Evolutionary conservation across 768 basidiomycete genomes (phyloP).

Genomic region (Suillus ampliporus): DNA sequence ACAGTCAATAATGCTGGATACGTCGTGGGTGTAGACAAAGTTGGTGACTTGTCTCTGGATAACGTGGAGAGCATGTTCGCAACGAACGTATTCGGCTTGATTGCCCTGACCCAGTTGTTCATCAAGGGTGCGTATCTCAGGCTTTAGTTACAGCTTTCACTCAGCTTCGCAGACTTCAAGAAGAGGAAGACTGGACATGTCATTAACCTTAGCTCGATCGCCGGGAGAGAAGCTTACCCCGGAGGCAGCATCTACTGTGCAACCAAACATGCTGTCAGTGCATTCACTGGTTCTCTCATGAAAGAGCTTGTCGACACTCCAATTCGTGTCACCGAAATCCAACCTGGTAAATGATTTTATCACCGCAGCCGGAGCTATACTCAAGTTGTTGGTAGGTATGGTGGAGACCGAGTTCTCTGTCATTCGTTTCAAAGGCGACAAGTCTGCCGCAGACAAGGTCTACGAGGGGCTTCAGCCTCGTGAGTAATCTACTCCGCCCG

Average conservation of each 20-base stretch:
- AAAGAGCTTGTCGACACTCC: slow-evolving; percentile 91
- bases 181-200: slow-evolving; percentile 80
- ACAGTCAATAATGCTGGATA: slow-evolving; percentile 85
- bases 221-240: slow-evolving; percentile 85
- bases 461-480: slow-evolving; percentile 89
- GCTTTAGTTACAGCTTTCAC: background rate
- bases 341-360: slow-evolving; percentile 66
- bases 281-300: slow-evolving; percentile 83
- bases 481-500: slow-evolving; percentile 45
- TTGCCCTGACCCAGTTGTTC: slow-evolving; percentile 79
- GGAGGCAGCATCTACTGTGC: slow-evolving; percentile 95
- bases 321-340: slow-evolving; percentile 93
- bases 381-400: slow-evolving; percentile 57
- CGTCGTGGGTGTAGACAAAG: slow-evolving; percentile 85
- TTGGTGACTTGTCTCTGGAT: slow-evolving; percentile 78
- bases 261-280: slow-evolving; percentile 84
- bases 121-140: slow-evolving; percentile 50
- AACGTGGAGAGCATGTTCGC: slow-evolving; percentile 87
- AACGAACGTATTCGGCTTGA: slow-evolving; percentile 85
- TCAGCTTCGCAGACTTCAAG: slow-evolving; percentile 67
- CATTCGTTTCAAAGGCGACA: slow-evolving; percentile 88
- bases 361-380: slow-evolving; percentile 9
- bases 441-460: slow-evolving; percentile 81
- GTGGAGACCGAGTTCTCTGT: slow-evolving; percentile 94
- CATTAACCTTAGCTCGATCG: slow-evolving; percentile 95